Evolutionary conservation across 805 yeast genomes (phyloP).

Genomic region (Yarrowia sp.): DNA sequence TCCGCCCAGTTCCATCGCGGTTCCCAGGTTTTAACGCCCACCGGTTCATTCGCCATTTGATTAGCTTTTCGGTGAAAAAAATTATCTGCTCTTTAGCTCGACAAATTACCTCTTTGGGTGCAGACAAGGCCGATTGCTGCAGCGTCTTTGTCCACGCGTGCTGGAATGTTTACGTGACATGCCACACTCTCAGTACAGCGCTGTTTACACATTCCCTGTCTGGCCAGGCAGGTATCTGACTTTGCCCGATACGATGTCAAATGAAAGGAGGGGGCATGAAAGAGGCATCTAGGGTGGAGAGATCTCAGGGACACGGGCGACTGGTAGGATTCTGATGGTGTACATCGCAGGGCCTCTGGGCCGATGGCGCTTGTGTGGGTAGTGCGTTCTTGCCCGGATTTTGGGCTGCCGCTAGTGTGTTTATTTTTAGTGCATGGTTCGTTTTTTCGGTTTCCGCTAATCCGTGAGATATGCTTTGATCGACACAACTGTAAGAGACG

Average conservation of each 20-base stretch:
- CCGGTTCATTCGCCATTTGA: background rate
- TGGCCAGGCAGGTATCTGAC: background rate
- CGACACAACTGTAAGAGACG: background rate
- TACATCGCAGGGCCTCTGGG: background rate
- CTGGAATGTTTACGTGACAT: constrained; percentile 31
- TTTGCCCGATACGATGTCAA: constrained; percentile 11
- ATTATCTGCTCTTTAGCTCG: background rate
- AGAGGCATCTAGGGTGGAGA: background rate
- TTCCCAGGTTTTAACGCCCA: background rate
- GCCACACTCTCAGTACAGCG: constrained; percentile 10
- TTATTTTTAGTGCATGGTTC: constrained; percentile 2
- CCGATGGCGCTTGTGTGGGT: constrained; percentile 3
- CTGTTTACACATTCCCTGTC: background rate
- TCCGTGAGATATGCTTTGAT: constrained; percentile 3
- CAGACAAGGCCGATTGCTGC: background rate
- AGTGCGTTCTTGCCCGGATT: background rate
- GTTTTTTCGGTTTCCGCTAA: background rate
- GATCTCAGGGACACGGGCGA: background rate
- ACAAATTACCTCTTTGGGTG: background rate
- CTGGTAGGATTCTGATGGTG: no score
- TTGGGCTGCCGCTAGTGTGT: constrained; percentile 4
- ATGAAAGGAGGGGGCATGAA: constrained; percentile 11
- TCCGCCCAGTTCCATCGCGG: no score
- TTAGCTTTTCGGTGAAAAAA: background rate
- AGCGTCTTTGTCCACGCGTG: background rate